phyloP scores from a whole-genome alignment of 768 basidiomycete genomes.

The Leccinum broughii region DNA sequence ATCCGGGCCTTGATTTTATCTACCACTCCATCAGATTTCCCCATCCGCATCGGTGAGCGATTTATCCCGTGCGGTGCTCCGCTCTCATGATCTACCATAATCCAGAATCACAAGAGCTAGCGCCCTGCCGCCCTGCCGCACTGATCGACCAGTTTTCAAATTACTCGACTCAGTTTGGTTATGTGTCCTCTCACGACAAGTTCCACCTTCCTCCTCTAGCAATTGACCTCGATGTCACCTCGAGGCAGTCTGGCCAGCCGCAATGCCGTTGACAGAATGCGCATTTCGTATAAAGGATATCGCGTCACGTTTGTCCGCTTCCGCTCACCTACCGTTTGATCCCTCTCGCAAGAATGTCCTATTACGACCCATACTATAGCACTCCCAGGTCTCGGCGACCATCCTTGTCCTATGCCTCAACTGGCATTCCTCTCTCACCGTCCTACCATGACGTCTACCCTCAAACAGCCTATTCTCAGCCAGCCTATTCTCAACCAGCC shows the following conservation, averaged over 20 bases:
- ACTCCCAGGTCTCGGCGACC: constrained; percentile 33
- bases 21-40: not conserved
- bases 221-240: constrained; percentile 29
- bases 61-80: constrained; percentile 23
- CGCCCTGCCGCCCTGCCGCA: constrained; percentile 8
- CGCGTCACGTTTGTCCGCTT: not conserved
- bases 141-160: constrained; percentile 25
- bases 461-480: not conserved
- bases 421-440: constrained; percentile 36
- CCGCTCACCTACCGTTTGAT: constrained; percentile 9
- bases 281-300: constrained; percentile 27
- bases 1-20: constrained; percentile 1
- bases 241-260: constrained; percentile 29
- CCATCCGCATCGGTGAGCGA: not conserved
- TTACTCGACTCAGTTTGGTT: constrained; percentile 14
- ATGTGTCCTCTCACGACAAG: constrained; percentile 12
- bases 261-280: constrained; percentile 14
- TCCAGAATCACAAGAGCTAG: constrained; percentile 2
- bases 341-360: constrained; percentile 37
- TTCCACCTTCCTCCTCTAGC: constrained; percentile 17
- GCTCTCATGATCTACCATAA: constrained; percentile 11
- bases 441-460: constrained; percentile 40
- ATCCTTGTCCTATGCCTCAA: constrained; percentile 35
- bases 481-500: constrained; percentile 21
- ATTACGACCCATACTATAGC: constrained; percentile 43